Base-by-base conservation (phyloP, 805 yeast genomes). In the Candida coquimbonensis region DNA sequence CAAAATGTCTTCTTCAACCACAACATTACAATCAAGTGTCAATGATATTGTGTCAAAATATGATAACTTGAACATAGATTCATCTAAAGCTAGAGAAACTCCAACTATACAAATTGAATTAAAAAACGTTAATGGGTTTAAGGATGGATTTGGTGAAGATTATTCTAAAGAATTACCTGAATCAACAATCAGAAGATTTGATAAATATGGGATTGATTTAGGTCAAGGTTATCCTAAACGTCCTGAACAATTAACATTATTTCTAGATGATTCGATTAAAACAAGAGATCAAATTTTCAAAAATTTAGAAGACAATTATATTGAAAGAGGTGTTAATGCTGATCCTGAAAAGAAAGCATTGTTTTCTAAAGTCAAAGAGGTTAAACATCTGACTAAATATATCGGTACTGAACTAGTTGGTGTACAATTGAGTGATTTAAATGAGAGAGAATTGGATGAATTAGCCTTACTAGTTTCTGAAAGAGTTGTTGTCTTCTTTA, bases 371-470 rank as follows among this genome's bases (percentile, higher is more conserved):
- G 71, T 64, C 37, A 66, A 59, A 53, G 67, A 68, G 46, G 74
- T 74, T 24, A 67, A 52, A 38, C 49, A 74, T 46, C 59, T 74
- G 49, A 69, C 77, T 44, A 69, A 68, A 45, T 67, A 70, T 51
- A 57, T 74, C 52, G 80, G 80, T 42, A 74, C 78, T 14, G 78
- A 73, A 49, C 64, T 74, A 45, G 65, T 68, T 39, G 78, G 78
- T 16, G 56, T 74, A 37, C 75, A 74, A 54, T 57, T 74, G 36
- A 57, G 61, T 5, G 73, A 71, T 31, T 57, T 74, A 46, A 66
- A 59, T 36, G 70, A 72, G 45, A 48, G 64, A 52, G 78, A 74
- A 54, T 63, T 58, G 44, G 76, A 74, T 54, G 77, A 74, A 56
- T 62, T 74, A 47, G 78, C 77, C 7, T 58, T 72, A 13, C 55